These are phyloP conservation scores for Lecanosticta acicola DNA, from an alignment of 2,329 filamentous ascomycete genomes.

Conservation along the genomic window DNA sequence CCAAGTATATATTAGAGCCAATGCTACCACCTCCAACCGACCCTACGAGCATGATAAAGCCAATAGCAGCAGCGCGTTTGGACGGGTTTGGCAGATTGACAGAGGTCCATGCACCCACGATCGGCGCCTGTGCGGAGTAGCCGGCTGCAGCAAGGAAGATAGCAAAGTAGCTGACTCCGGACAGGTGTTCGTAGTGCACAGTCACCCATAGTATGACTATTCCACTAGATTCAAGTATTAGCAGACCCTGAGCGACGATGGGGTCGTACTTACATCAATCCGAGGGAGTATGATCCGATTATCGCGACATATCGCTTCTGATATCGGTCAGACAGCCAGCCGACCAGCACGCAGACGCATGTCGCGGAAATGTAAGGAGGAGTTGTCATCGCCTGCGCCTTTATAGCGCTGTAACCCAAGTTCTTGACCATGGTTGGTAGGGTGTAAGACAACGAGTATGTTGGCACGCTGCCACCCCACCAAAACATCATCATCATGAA, in stretches of 20 bases:
- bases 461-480: constrained; percentile 7
- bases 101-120: constrained; percentile 8
- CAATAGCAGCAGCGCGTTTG: constrained; percentile 8
- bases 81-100: constrained; percentile 10
- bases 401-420: constrained; percentile 4
- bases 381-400: constrained; percentile 6
- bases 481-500: constrained; percentile 9
- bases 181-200: constrained; percentile 1
- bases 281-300: constrained; percentile 4
- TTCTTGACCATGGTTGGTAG: constrained; percentile 9
- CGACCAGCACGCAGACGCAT: constrained; percentile 5
- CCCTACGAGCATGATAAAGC: constrained; percentile 8
- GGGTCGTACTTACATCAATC: constrained; percentile 8
- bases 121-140: constrained; percentile 8
- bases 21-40: constrained; percentile 9
- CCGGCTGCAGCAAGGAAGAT: constrained; percentile 10
- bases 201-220: constrained; percentile 6
- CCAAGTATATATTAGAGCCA: constrained; percentile 10
- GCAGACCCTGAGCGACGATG: too few relatives aligned
- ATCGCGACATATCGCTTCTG: constrained; percentile 7
- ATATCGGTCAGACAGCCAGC: constrained; percentile 9
- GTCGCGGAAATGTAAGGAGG: constrained; percentile 8
- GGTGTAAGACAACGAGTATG: constrained; percentile 5
- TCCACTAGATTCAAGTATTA: background rate
- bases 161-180: constrained; percentile 7